phyloP scores from a whole-genome alignment of 164 flowering plant genomes.

The Platanus orientalis region DNA sequence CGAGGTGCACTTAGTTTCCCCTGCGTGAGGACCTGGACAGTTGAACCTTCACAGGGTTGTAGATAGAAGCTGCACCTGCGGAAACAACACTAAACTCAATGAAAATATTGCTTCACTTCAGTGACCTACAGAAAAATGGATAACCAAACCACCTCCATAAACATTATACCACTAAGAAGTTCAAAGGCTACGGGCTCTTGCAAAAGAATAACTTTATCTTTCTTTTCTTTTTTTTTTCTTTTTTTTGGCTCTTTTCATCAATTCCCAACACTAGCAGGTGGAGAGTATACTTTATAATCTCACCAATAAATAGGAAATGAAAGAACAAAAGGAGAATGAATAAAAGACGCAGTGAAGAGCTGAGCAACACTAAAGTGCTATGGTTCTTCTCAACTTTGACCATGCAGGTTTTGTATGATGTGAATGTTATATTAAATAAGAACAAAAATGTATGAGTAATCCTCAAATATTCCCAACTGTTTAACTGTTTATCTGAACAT shows the following conservation, averaged over 20 bases:
- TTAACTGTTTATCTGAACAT: background rate
- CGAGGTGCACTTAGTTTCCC: conserved; percentile 98
- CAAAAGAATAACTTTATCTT: too few relatives aligned
- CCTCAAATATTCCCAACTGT: background rate
- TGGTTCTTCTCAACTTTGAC: too few relatives aligned
- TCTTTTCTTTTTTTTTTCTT: too few relatives aligned
- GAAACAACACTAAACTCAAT: background rate
- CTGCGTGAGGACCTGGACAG: conserved; percentile 81
- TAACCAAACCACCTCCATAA: background rate
- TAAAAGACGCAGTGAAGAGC: too few relatives aligned
- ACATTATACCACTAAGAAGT: background rate
- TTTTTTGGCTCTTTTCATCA: too few relatives aligned
- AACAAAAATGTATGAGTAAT: background rate
- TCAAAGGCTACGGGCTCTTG: background rate
- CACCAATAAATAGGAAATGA: too few relatives aligned
- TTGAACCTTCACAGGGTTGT: conserved; percentile 92
- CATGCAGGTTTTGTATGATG: too few relatives aligned
- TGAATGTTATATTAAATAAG: background rate
- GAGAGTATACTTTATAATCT: too few relatives aligned
- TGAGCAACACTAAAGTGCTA: too few relatives aligned
- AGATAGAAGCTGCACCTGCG: conserved; percentile 92
- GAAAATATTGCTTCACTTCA: conserved; percentile 3
- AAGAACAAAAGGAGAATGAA: too few relatives aligned
- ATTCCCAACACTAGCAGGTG: too few relatives aligned
- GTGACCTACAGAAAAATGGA: background rate